phyloP scores from a whole-genome alignment of 2,329 filamentous ascomycete genomes.

The Podosphaera fusca region DNA sequence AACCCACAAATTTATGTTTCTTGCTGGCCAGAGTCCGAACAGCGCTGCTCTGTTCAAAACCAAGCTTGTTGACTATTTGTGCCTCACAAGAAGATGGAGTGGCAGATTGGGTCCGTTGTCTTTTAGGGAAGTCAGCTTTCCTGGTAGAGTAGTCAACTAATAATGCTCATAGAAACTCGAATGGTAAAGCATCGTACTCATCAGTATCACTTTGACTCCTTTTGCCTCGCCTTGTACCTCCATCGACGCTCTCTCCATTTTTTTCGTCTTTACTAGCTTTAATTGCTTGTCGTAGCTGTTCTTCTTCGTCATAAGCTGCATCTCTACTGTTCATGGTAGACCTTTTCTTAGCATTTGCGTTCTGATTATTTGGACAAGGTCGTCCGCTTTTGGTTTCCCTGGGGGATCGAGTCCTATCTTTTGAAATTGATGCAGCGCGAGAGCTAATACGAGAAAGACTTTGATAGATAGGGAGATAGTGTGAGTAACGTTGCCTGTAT shows the following conservation, averaged over 20 bases:
- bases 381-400: conserved; percentile 33
- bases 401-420: conserved; percentile 33
- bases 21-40: conserved; percentile 29
- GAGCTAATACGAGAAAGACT: conserved; percentile 29
- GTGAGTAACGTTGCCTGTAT: conserved; percentile 39
- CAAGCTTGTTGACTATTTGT: conserved; percentile 27
- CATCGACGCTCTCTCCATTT: conserved; percentile 20
- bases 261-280: conserved; percentile 79
- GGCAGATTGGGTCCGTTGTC: conserved; percentile 61
- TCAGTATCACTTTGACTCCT: conserved; percentile 76
- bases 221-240: conserved; percentile 46
- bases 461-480: conserved; percentile 37
- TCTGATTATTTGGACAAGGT: conserved; percentile 19
- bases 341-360: conserved; percentile 39
- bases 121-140: conserved; percentile 47
- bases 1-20: conserved; percentile 32
- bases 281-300: conserved; percentile 67
- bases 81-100: conserved; percentile 35
- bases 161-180: not conserved
- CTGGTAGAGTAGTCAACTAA: conserved; percentile 21
- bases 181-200: conserved; percentile 40
- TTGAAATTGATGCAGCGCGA: conserved; percentile 39
- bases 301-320: conserved; percentile 87
- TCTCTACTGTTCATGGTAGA: conserved; percentile 96
- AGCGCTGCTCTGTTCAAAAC: conserved; percentile 47